Evolutionary conservation across 2,329 filamentous ascomycete genomes (phyloP).

Genomic region (Cladosporium sp.): DNA sequence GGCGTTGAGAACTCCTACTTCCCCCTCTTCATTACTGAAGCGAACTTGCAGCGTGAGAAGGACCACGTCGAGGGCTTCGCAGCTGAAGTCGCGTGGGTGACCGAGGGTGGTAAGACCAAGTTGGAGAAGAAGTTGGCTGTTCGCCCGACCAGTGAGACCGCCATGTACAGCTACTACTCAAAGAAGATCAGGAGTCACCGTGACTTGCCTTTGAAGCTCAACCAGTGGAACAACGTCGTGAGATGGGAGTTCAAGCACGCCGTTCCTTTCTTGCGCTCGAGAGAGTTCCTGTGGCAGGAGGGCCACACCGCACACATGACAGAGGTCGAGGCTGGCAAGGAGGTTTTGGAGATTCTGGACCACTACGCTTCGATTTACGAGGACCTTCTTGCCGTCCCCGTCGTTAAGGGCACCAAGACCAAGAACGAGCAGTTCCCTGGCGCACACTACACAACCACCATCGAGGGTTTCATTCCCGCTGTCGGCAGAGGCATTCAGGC

Average conservation of each 20-base stretch:
- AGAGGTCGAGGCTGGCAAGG: conserved; percentile 72
- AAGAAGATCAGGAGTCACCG: conserved; percentile 97
- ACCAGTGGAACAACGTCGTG: conserved; percentile 96
- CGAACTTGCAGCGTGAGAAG: conserved; percentile 83
- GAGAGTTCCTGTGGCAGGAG: conserved; percentile 98
- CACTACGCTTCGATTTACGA: conserved; percentile 91
- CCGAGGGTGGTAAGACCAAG: conserved; percentile 84
- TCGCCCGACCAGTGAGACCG: conserved; percentile 66
- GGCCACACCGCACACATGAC: conserved; percentile 91
- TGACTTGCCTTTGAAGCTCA: conserved; percentile 87
- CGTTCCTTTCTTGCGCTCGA: conserved; percentile 78
- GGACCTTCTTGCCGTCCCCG: conserved; percentile 87
- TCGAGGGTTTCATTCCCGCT: conserved; percentile 93
- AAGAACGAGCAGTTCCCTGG: conserved; percentile 98
- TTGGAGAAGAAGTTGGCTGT: conserved; percentile 76
- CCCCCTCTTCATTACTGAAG: conserved; percentile 89
- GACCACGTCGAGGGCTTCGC: conserved; percentile 99
- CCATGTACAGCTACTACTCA: conserved; percentile 94
- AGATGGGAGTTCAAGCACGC: conserved; percentile 97
- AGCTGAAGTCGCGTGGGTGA: conserved; percentile 85
- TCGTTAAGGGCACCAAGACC: conserved; percentile 91
- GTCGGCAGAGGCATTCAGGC: conserved; percentile 97
- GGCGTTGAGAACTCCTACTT: conserved; percentile 96
- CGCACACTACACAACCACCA: conserved; percentile 92
- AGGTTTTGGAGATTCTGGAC: conserved; percentile 91